Base-by-base conservation (phyloP, 345 rosid species). In the Hibiscus mutabilis region DNA sequence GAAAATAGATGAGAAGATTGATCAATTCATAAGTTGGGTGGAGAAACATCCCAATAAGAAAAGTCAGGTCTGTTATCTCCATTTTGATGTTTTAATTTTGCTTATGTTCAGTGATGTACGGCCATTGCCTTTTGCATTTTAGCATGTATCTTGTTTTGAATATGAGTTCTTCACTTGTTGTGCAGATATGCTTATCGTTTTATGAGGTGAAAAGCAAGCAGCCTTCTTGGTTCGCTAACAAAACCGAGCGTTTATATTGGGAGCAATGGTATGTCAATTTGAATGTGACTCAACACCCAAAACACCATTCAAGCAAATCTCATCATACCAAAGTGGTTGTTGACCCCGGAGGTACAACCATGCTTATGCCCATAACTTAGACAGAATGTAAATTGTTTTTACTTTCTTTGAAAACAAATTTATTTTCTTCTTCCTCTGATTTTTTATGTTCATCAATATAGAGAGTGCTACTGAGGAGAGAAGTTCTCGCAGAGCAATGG, bases 1-100 rank as follows among this genome's bases (percentile, higher is more conserved):
- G 90, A 92, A 92, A 83, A 90, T 95, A 46, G 96, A 92, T 67
- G 97, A 95, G 74, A 95, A 86, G 86, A 89, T 92, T 70, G 99
- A 95, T 49, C 96, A 92, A 7, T 90, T 89, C 79, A 79, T 95
- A 31, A 85, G 79, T 80, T 90, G 96, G 97, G 96, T 87, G 6
- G 97, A 90, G 80, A 95, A 90, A 79, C 99, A 90, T 37, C 97
- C 97, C 0, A 95, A 92, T 85, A 92, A 92, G 87, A 95, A 92
- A 82, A 90, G 89, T 76, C 97, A 92, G 97, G 99, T 90, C 7
- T 46, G 61, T 57, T 57, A 9, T 22, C 58, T 76, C 31, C 27
- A n/a, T n/a, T n/a, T n/a, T n/a, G n/a, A n/a, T n/a, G 13, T 46
- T 66, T 66, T 16, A 25, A 16, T 44, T 66, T 66, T 44, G 19